Conservation (phyloP, 1,284 basidiomycete genomes). For the Boletellus deceptivus region DNA sequence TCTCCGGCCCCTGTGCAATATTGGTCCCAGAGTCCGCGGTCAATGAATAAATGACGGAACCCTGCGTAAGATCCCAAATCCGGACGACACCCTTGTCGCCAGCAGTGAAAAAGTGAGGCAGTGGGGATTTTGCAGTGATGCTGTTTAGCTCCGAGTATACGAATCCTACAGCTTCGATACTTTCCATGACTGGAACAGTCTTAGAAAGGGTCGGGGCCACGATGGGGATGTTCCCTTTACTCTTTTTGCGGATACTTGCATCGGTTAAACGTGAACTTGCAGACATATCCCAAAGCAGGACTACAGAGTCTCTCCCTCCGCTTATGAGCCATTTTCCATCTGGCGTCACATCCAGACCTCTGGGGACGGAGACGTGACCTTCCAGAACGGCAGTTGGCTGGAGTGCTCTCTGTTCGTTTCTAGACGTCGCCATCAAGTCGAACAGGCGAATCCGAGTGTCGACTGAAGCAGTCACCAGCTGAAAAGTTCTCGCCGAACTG, state of each 20-base stretch:
- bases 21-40: conserved; percentile 47
- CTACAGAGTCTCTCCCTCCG: conserved; percentile 88
- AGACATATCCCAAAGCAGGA: conserved; percentile 78
- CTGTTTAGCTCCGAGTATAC: conserved; percentile 52
- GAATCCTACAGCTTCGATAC: conserved; percentile 83
- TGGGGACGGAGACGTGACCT: conserved; percentile 88
- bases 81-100: conserved; percentile 84
- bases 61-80: conserved; percentile 79
- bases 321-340: conserved; percentile 88
- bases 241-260: conserved; percentile 43
- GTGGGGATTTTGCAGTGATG: conserved; percentile 40
- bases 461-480: conserved; percentile 85
- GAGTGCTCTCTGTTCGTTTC: conserved; percentile 52
- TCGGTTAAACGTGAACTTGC: conserved; percentile 6
- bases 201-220: conserved; percentile 63
- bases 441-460: conserved; percentile 91
- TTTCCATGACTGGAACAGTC: conserved; percentile 84
- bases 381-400: conserved; percentile 81
- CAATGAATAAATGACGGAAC: conserved; percentile 61
- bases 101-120: conserved; percentile 77
- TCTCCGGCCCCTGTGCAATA: conserved; percentile 68
- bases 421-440: conserved; percentile 67
- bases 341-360: conserved; percentile 79
- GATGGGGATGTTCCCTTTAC: conserved; percentile 47
- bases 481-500: conserved; percentile 57